phyloP scores from a whole-genome alignment of 2,329 filamentous ascomycete species.

The Alternaria longipes region DNA sequence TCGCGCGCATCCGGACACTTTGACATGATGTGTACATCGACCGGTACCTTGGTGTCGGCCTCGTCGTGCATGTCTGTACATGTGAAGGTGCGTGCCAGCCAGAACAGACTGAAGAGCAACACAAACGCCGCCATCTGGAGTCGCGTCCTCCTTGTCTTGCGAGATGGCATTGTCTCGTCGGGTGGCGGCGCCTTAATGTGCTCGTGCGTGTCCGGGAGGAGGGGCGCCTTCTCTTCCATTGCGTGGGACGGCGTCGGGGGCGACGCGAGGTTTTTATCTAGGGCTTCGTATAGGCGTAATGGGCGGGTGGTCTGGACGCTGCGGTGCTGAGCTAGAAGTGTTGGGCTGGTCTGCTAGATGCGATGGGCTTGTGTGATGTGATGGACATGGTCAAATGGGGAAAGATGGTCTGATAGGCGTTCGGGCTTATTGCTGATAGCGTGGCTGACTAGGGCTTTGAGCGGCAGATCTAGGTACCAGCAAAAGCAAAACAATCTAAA shows the following conservation, averaged over 20 bases:
- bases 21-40: constrained; percentile 93
- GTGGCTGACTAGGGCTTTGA: constrained; percentile 9
- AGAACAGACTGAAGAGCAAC: constrained; percentile 45
- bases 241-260: constrained; percentile 8
- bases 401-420: constrained; percentile 22
- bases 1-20: constrained; percentile 93
- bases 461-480: background rate
- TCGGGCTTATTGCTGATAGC: constrained; percentile 20
- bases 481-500: constrained; percentile 3
- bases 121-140: constrained; percentile 39
- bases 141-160: constrained; percentile 21
- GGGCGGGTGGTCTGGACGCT: background rate
- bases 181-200: constrained; percentile 9
- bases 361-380: constrained; percentile 5
- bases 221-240: constrained; percentile 44
- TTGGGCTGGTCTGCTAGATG: constrained; percentile 7
- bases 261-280: constrained; percentile 5
- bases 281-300: background rate
- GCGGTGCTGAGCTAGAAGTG: constrained; percentile 1
- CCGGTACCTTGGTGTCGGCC: constrained; percentile 65
- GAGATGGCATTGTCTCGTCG: constrained; percentile 24
- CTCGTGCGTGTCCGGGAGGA: constrained; percentile 36
- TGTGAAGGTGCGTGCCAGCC: constrained; percentile 39
- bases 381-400: constrained; percentile 9
- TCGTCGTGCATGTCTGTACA: constrained; percentile 39